Conservation (phyloP, 2,329 filamentous ascomycete genomes). For the Microdochium paspali region DNA sequence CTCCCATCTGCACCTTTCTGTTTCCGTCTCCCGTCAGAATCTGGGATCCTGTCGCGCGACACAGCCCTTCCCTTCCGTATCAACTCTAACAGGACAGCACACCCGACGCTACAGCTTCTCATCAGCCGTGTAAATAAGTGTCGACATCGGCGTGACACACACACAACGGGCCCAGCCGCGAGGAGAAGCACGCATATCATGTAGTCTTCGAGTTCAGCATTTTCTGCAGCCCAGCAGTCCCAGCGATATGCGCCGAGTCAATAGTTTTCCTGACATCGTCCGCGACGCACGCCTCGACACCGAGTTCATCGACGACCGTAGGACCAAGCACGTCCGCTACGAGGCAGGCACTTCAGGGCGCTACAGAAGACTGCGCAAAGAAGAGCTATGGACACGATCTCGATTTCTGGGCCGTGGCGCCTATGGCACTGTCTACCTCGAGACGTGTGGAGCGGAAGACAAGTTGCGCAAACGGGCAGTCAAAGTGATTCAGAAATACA, state of each 20-base stretch:
- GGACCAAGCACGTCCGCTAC: neutral
- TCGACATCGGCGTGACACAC: too few species aligned
- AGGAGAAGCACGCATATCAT: too few species aligned
- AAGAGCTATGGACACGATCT: constrained; percentile 1
- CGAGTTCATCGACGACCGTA: neutral
- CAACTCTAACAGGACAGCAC: too few species aligned
- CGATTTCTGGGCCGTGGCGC: neutral
- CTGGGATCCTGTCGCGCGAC: too few species aligned
- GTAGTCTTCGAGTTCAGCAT: too few species aligned
- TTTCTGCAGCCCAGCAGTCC: neutral
- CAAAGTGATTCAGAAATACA: neutral
- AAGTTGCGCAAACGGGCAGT: neutral
- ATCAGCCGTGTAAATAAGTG: too few species aligned
- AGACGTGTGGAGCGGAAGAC: neutral
- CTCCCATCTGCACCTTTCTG: too few species aligned
- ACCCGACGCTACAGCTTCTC: too few species aligned
- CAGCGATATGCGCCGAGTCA: neutral
- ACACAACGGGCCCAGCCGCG: too few species aligned
- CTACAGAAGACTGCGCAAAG: neutral
- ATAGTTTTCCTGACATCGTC: neutral
- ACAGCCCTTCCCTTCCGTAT: too few species aligned
- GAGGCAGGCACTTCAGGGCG: neutral
- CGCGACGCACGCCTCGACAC: neutral
- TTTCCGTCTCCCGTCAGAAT: too few species aligned
- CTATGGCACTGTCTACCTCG: constrained; percentile 1